Base-by-base conservation (phyloP, 2,329 filamentous ascomycete genomes). In the Cytospora mali region DNA sequence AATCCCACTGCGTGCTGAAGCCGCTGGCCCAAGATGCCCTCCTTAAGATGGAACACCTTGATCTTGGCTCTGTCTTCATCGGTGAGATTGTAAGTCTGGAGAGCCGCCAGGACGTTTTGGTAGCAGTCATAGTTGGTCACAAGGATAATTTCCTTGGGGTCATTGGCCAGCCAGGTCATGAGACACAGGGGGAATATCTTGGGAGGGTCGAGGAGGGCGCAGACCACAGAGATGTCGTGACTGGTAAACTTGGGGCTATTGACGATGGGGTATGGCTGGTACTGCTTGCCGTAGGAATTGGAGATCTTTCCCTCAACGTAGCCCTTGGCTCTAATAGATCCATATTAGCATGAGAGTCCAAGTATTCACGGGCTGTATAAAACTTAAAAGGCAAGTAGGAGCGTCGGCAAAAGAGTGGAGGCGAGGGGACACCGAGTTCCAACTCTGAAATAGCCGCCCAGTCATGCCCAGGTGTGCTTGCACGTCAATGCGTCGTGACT, bases 1-100 rank as follows among this genome's bases (percentile, higher is more conserved):
- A 60, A 60, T 23, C 58, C 58, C 50, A 49, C 25, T n/a, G 51
- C 35, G 11, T 60, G 58, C 50, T 60, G 58, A n/a, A 54, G 31
- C 10, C 58, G 58, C 27, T 60, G 58, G 18, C 58, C 58, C 10
- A 10, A 27, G 27, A 60, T 23, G 23, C 58, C 51, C 21, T 54
- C 50, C 1, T 48, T 50, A 14, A 60, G 50, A 28, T 60, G 58
- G 27, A 54, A 13, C 16, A 60, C 58, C 21, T 35, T 60, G 50
- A 60, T 60, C 21, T 52, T 35, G 18, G 58, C 39, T 5, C 58
- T 50, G 13, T 60, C 58, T 11, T 52, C 51, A 2, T 21, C 10
- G 21, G 35, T 54, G 35, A 60, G 21, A 6, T 54, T 23, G 21
- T 54, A 60, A 27, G 58, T 35, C 39, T 60, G 27, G 11, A 60